Base-by-base conservation (phyloP, 352 stramenopile species). In the Hyaloperonospora brassicae region DNA sequence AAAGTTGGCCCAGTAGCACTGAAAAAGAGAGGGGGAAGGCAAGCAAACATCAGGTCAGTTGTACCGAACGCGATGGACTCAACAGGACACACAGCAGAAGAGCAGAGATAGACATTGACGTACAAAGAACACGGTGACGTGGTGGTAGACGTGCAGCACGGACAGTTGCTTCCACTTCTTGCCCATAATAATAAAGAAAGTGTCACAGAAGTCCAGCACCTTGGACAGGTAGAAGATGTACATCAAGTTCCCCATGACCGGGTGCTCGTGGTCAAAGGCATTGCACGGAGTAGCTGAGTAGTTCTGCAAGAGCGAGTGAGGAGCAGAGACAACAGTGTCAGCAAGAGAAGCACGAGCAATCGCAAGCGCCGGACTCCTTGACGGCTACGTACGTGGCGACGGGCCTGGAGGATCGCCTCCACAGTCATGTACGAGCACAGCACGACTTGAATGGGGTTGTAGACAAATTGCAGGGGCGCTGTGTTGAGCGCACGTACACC, bases 181-280 rank as follows among this genome's bases (percentile, higher is more conserved):
- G 56, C 92, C 88, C 40, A 97, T 62, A 31, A 98, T 86, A 65
- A 98, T 98, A 68, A 98, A 98, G 62, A 98, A 85, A 23, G 86
- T 95, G 73, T 95, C 86, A 52, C 86, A 74, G 49, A 95, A 85
- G 64, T 95, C 86, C 24, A 94, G 75, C 46, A 93, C 79, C 70
- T 98, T 98, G 56, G 84, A 97, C 43, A 98, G 70, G 76, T 98
- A 98, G 62, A 98, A 98, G 5, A 98, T 72, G 80, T 94, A 98
- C n/a, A 98, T 73, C 23, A 98, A 60, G 58, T 95, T 95, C 27
- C 75, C 86, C 61, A 98, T 74, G 41, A 95, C 78, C 5, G 92
- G 90, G 66, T 97, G 84, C n/a, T 72, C 61, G 17, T 76, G 61
- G 57, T 96, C 73, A 68, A 95, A 97, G 21, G 66, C 61, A 63